Evolutionary conservation across 2,329 filamentous ascomycete genomes (phyloP), one percentile per base, ranked within the genome.

Genomic region (Alternaria incomplexa): DNA sequence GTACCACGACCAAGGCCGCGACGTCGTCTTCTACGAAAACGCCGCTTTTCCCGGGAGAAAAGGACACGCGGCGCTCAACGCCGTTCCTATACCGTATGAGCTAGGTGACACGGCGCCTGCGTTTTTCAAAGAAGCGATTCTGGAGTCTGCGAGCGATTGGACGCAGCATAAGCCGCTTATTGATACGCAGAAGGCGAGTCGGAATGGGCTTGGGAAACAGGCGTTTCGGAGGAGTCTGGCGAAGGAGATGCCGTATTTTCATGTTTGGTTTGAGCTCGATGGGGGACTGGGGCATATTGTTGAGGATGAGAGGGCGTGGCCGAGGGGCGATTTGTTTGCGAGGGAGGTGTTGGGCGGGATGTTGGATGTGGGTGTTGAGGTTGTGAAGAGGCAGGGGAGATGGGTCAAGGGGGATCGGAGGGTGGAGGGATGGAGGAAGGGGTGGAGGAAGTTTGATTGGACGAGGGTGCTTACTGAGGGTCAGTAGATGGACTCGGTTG

Each of bases 201-300:
- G 84, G n/a, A 85, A 88, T 3, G 92, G 91, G 0, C 79, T 93
- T 65, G 96, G 95, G 0, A 91, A 91, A 74, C 80, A 87, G 56
- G 94, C 96, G 2, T 99, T 99, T 79, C 87, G 95, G 1, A 86
- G 89, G 60, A 91, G 87, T 20, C 84, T 99, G 64, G 93, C 92
- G 12, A 97, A 96, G 82, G 95, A 99, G 83, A 95, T 96, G 92
- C 95, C 96, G 0, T 99, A 99, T 79, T 99, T 99, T 74, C 96
- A 99, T 79, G 95, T 80, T 5, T 99, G 95, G 94, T 98, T 98
- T 77, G 88, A 89, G 56, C 83, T 99, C 1, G 94, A 99, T 76
- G 96, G 96, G 3, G 96, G 96, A 0, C 81, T 99, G 68, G 96
- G 93, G 0, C 96, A 99, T 78, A 85, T 99, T 9, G 92, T 99